Conservation (phyloP, 768 basidiomycete genomes). For the Mycena leptocephala region DNA sequence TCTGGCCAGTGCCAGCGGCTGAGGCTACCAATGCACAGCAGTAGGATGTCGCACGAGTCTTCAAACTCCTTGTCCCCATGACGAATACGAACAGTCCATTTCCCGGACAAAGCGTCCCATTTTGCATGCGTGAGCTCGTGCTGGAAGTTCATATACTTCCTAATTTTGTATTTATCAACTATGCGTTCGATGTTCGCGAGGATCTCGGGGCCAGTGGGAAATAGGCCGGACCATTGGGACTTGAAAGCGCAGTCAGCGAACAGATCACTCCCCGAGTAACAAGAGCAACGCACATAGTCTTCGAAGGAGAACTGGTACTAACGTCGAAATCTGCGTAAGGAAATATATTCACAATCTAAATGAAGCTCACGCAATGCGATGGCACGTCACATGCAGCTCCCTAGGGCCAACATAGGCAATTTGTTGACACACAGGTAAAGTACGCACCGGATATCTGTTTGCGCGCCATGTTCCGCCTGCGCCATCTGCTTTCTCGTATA, state of each 20-base stretch:
- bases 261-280: background rate
- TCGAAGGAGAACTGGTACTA: conserved; percentile 30
- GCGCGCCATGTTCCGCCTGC: conserved; percentile 22
- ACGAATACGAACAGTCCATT: conserved; percentile 70
- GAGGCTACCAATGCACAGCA: conserved; percentile 67
- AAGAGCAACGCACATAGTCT: background rate
- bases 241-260: background rate
- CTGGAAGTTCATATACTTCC: conserved; percentile 22
- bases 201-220: conserved; percentile 26
- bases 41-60: conserved; percentile 71
- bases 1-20: conserved; percentile 80
- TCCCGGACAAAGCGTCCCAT: conserved; percentile 59
- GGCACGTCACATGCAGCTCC: conserved; percentile 23
- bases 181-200: conserved; percentile 13
- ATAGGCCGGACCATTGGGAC: conserved; percentile 25
- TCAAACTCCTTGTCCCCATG: conserved; percentile 59
- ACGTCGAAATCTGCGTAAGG: background rate
- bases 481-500: conserved; percentile 29
- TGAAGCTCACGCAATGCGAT: conserved; percentile 13
- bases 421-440: background rate
- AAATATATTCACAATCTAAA: background rate
- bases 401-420: background rate
- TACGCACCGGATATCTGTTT: conserved; percentile 14
- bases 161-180: conserved; percentile 26
- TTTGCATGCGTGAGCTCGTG: conserved; percentile 28